These are phyloP conservation scores for Sequoiadendron giganteum DNA, from an alignment of 75 land plant species.

Conservation along the genomic window DNA sequence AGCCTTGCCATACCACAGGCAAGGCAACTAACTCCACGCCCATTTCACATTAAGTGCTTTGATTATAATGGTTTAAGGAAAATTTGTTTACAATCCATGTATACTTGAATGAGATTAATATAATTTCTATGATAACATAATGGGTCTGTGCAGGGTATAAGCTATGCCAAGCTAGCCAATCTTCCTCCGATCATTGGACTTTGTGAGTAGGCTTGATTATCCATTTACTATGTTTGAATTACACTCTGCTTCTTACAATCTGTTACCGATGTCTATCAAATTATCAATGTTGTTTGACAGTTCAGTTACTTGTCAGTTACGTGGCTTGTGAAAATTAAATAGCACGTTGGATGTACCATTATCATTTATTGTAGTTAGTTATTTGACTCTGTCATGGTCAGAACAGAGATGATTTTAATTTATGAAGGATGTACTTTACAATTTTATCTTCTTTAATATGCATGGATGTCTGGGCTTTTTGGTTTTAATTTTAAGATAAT, in stretches of 20 bases:
- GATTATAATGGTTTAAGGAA: background rate
- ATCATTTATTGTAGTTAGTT: no score
- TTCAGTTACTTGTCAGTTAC: no score
- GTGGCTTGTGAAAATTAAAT: no score
- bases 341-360: background rate
- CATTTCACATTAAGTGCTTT: background rate
- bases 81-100: background rate
- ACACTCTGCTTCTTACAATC: no score
- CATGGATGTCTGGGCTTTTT: no score
- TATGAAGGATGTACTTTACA: no score
- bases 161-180: slow-evolving; percentile 48
- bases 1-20: slow-evolving; percentile 73
- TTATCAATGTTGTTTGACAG: no score
- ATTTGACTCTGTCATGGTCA: no score
- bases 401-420: no score
- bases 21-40: background rate
- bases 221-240: background rate
- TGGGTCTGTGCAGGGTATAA: slow-evolving; percentile 31
- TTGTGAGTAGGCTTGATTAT: slow-evolving; percentile 23
- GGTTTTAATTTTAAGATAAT: no score
- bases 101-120: background rate
- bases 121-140: background rate
- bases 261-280: no score
- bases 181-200: slow-evolving; percentile 46
- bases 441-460: no score